Evolutionary conservation across 495 filamentous ascomycete species (phyloP).

Genomic region (Penicillium odoratum): DNA sequence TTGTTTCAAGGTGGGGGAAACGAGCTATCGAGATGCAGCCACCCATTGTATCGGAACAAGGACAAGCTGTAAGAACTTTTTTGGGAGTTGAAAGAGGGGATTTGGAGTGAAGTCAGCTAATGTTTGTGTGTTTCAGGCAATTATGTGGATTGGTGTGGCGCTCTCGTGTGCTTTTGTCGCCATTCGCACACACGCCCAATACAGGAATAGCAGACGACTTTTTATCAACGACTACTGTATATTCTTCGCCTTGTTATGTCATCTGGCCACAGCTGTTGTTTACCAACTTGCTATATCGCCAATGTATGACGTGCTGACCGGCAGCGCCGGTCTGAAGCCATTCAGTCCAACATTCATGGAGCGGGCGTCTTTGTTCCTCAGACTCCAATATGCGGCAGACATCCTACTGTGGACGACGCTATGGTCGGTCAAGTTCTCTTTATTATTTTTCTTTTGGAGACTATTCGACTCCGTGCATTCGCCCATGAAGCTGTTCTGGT

Average conservation of each 20-base stretch:
- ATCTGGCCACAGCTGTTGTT: not conserved
- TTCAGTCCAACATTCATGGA: not conserved
- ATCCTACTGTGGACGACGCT: not conserved
- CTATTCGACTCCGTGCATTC: not conserved
- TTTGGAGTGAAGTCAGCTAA: not conserved
- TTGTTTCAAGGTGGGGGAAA: not conserved
- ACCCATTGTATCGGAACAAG: not conserved
- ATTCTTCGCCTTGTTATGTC: not conserved
- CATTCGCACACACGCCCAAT: not conserved
- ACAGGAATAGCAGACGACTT: not conserved
- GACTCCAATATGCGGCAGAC: not conserved
- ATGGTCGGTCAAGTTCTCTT: not conserved
- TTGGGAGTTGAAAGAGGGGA: not conserved
- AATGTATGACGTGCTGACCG: not conserved
- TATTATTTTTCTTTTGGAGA: not conserved
- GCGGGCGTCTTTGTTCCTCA: not conserved
- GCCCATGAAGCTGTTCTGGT: not conserved
- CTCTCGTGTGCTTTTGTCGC: not conserved
- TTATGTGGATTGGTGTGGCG: slow-evolving; percentile 1
- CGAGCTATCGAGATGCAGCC: not conserved
- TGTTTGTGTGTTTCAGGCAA: not conserved
- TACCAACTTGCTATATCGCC: not conserved
- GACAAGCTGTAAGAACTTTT: not conserved
- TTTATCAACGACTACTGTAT: slow-evolving; percentile 2
- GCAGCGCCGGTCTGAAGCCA: not conserved